A percentile compares a stretch with the other conserved stretches of the same genome.
phyloP scores from a whole-genome alignment of 352 stramenopile genomes.

The Paralagenidium karlingii region DNA sequence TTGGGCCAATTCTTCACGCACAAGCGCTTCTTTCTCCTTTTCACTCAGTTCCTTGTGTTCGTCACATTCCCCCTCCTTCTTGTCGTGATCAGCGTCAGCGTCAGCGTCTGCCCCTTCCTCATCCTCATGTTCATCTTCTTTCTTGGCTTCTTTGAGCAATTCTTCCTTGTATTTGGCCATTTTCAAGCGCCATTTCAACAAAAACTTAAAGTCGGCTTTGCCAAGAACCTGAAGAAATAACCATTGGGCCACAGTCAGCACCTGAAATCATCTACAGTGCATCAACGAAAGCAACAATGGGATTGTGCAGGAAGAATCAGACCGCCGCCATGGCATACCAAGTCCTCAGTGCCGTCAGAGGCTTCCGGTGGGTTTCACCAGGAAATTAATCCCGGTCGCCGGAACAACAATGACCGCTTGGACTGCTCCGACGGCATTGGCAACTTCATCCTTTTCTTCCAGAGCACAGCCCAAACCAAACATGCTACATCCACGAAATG shows the following conservation, averaged over 20 bases:
- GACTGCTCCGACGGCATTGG: constrained; percentile 73
- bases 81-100: constrained; percentile 8
- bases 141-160: constrained; percentile 42
- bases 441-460: constrained; percentile 64
- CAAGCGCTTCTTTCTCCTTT: constrained; percentile 67
- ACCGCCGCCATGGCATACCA: constrained; percentile 30
- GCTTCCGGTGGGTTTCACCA: constrained; percentile 84
- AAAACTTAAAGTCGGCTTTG: constrained; percentile 95
- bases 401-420: constrained; percentile 81
- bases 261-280: background rate
- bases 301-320: constrained; percentile 46
- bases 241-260: background rate
- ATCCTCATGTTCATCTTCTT: constrained; percentile 27
- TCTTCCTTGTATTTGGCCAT: constrained; percentile 85
- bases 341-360: constrained; percentile 61
- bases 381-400: constrained; percentile 79
- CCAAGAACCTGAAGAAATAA: constrained; percentile 81
- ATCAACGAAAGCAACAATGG: background rate
- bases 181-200: constrained; percentile 95
- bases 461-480: constrained; percentile 7
- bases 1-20: constrained; percentile 76
- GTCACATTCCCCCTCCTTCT: constrained; percentile 21
- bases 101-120: constrained; percentile 23
- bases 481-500: background rate
- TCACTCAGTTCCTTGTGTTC: constrained; percentile 38